Conservation (phyloP, 192 early-diverging fungal genomes). For the Anaeromyces robustus region DNA sequence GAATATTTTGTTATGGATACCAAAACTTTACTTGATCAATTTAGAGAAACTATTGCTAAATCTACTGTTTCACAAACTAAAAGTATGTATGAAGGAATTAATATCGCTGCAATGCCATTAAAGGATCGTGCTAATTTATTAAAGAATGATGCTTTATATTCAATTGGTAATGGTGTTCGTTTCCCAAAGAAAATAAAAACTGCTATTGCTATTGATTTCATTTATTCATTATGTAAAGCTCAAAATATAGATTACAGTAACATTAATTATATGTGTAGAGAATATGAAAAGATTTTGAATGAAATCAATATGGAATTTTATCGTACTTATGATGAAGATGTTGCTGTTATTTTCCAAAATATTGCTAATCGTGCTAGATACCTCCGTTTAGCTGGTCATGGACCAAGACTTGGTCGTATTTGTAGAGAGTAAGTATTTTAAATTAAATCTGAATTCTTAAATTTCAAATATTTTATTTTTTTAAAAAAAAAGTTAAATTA, state of each 20-base stretch:
- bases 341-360: conserved; percentile 49
- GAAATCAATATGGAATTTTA: conserved; percentile 80
- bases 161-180: conserved; percentile 22
- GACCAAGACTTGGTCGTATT: conserved; percentile 67
- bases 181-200: conserved; percentile 37
- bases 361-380: conserved; percentile 65
- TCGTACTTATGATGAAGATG: conserved; percentile 66
- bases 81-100: conserved; percentile 1
- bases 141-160: conserved; percentile 8
- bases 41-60: background rate
- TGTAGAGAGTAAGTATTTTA: conserved; percentile 33
- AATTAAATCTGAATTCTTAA: too few relatives aligned
- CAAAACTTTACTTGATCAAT: conserved; percentile 14
- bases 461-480: too few relatives aligned
- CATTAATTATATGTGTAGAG: conserved; percentile 12
- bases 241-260: background rate
- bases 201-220: conserved; percentile 23
- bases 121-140: conserved; percentile 15
- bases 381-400: conserved; percentile 69
- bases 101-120: conserved; percentile 7
- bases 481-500: too few relatives aligned
- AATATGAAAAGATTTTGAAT: conserved; percentile 50
- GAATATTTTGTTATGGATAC: conserved; percentile 77
- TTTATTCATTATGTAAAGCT: conserved; percentile 12
- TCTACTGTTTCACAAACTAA: background rate